Conservation (phyloP, 306 rosid species). For the Dryas drummondii region DNA sequence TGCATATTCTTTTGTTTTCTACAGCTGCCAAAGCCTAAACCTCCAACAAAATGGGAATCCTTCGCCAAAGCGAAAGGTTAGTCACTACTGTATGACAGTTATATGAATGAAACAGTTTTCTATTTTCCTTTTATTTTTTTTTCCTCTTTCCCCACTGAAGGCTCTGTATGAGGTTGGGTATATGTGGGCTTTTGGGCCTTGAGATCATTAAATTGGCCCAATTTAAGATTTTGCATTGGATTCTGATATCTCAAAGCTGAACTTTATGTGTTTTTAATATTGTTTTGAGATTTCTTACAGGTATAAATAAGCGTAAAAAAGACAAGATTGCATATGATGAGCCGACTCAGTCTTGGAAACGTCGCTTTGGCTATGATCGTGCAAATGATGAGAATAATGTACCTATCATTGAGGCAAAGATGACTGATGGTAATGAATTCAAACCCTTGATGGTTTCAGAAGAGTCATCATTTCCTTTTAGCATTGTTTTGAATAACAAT, state of each 20-base stretch:
- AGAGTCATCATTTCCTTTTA: background rate
- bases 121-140: background rate
- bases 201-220: background rate
- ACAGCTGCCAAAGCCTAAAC: conserved; percentile 81
- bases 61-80: conserved; percentile 84
- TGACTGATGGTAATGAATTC: conserved; percentile 63
- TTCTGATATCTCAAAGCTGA: background rate
- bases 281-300: conserved; percentile 40
- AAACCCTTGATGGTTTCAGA: background rate
- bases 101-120: background rate
- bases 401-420: conserved; percentile 90
- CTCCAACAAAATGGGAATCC: conserved; percentile 89
- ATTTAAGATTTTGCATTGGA: background rate
- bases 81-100: conserved; percentile 18
- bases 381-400: conserved; percentile 82
- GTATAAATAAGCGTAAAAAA: conserved; percentile 69
- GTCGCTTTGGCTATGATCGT: conserved; percentile 75
- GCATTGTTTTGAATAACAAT: background rate
- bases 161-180: background rate
- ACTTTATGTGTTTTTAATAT: background rate
- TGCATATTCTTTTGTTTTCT: conserved; percentile 13
- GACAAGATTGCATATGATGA: conserved; percentile 73
- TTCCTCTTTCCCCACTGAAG: background rate
- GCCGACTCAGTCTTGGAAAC: conserved; percentile 74
- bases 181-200: background rate